A percentile compares a stretch with the other conserved stretches of the same genome.
Evolutionary conservation across 1,284 basidiomycete genomes (phyloP).

Genomic region (Malassezia equina): DNA sequence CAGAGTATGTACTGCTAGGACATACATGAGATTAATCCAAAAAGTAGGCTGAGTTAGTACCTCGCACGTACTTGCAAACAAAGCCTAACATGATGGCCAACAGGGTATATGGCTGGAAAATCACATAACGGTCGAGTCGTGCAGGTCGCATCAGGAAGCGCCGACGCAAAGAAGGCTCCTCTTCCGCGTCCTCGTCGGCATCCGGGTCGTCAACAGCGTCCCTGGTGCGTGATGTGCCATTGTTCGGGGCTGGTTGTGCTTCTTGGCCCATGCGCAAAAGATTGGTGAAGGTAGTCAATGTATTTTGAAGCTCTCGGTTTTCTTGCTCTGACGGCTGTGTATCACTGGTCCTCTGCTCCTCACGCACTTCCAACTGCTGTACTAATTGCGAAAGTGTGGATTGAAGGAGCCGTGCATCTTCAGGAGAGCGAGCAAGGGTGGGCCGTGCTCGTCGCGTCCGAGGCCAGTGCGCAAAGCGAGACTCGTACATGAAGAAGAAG

Average conservation of each 20-base stretch:
- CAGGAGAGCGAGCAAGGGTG: background rate
- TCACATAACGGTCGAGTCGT: background rate
- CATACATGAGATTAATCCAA: conserved; percentile 12
- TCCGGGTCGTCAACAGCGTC: background rate
- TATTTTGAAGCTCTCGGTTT: background rate
- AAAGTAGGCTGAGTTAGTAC: conserved; percentile 2
- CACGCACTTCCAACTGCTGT: background rate
- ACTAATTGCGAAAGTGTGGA: background rate
- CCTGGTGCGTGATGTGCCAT: background rate
- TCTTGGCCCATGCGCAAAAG: background rate
- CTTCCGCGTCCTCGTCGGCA: background rate
- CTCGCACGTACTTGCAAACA: conserved; percentile 6
- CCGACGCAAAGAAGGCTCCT: background rate
- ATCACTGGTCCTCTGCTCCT: background rate
- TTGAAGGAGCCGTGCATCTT: background rate
- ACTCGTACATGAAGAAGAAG: conserved; percentile 15
- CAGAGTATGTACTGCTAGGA: background rate
- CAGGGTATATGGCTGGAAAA: conserved; percentile 10
- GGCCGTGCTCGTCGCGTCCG: background rate
- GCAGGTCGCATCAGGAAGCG: background rate
- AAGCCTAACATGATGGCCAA: conserved; percentile 6
- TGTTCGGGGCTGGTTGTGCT: background rate
- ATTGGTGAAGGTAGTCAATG: background rate
- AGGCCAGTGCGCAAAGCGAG: background rate
- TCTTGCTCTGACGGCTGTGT: background rate